Percentiles rank a stretch among this genome's conserved stretches.
Evolutionary conservation across 2,329 filamentous ascomycete genomes (phyloP).

Genomic region (Gaeumannomyces sp.): DNA sequence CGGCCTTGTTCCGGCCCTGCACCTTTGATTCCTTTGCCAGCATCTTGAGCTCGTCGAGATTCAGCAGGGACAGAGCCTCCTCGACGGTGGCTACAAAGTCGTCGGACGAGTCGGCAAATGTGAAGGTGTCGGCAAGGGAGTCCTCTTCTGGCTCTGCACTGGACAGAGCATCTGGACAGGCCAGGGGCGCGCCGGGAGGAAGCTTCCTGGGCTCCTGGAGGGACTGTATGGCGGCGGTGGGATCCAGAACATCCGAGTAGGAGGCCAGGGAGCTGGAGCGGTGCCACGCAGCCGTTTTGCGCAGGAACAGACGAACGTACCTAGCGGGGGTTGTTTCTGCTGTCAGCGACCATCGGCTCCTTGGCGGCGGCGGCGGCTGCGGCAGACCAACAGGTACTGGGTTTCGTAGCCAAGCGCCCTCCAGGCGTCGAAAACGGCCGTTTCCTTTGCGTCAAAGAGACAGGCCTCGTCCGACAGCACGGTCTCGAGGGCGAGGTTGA

Average conservation of each 20-base stretch:
- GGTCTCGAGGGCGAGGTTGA: slow-evolving; percentile 85
- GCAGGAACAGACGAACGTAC: slow-evolving; percentile 86
- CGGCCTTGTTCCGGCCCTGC: slow-evolving; percentile 80
- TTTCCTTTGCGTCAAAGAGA: slow-evolving; percentile 77
- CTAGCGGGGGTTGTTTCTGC: slow-evolving; percentile 33
- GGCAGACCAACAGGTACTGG: slow-evolving; percentile 72
- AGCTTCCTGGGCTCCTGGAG: slow-evolving; percentile 56
- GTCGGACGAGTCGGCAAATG: slow-evolving; percentile 74
- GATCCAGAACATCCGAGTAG: slow-evolving; percentile 73
- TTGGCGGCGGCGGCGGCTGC: not conserved
- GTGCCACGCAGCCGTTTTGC: slow-evolving; percentile 90
- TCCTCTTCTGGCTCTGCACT: slow-evolving; percentile 34
- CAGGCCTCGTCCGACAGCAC: slow-evolving; percentile 85
- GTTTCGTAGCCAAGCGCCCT: slow-evolving; percentile 68
- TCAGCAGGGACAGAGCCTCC: slow-evolving; percentile 74
- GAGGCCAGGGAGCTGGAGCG: slow-evolving; percentile 72
- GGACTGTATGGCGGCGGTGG: slow-evolving; percentile 56
- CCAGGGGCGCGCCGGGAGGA: slow-evolving; percentile 31
- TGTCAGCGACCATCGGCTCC: slow-evolving; percentile 13
- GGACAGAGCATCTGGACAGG: slow-evolving; percentile 17
- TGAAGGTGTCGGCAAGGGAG: slow-evolving; percentile 52
- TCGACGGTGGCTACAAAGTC: slow-evolving; percentile 69
- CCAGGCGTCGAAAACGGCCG: slow-evolving; percentile 72
- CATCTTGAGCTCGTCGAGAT: slow-evolving; percentile 79
- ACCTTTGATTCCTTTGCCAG: slow-evolving; percentile 83